A percentile compares a stretch with the other conserved stretches of the same genome.
Evolutionary conservation across 306 rosid species (phyloP).

Genomic region (Cucurbita maxima): DNA sequence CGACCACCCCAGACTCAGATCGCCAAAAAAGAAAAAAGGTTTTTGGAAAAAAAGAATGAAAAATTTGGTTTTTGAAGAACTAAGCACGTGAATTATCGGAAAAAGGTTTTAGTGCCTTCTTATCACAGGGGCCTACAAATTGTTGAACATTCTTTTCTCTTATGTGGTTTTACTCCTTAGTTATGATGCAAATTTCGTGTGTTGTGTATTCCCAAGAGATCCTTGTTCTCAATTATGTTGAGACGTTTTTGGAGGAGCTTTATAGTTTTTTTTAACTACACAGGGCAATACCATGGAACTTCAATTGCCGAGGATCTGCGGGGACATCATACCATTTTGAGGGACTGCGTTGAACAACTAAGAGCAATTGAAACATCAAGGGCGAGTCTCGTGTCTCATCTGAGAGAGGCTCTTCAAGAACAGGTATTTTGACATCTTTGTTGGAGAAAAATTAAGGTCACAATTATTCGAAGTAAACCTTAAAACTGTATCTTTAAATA

Average conservation of each 20-base stretch:
- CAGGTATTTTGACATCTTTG: constrained; percentile 41
- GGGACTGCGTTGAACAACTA: constrained; percentile 70
- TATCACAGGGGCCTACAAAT: neutral
- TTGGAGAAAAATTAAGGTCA: neutral
- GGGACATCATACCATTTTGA: constrained; percentile 52
- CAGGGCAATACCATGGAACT: constrained; percentile 57
- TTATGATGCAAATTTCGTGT: neutral
- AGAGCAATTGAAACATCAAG: constrained; percentile 62
- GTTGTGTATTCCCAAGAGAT: too few species aligned
- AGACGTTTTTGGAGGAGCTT: neutral
- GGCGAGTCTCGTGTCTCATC: constrained; percentile 64
- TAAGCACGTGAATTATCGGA: neutral
- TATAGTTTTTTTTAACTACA: neutral
- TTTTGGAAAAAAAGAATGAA: neutral
- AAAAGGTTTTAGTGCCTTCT: neutral
- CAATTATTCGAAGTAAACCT: constrained; percentile 5
- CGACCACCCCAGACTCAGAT: neutral
- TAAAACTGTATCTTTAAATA: constrained; percentile 10
- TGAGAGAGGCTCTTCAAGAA: constrained; percentile 82
- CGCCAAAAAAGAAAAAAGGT: neutral
- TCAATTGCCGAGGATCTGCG: constrained; percentile 55
- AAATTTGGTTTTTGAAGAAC: neutral
- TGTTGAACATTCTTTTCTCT: neutral
- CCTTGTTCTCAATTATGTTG: neutral
- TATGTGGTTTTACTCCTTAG: neutral